Evolutionary conservation across 1,284 basidiomycete genomes (phyloP).

Genomic region (Ceratobasidium sp.): DNA sequence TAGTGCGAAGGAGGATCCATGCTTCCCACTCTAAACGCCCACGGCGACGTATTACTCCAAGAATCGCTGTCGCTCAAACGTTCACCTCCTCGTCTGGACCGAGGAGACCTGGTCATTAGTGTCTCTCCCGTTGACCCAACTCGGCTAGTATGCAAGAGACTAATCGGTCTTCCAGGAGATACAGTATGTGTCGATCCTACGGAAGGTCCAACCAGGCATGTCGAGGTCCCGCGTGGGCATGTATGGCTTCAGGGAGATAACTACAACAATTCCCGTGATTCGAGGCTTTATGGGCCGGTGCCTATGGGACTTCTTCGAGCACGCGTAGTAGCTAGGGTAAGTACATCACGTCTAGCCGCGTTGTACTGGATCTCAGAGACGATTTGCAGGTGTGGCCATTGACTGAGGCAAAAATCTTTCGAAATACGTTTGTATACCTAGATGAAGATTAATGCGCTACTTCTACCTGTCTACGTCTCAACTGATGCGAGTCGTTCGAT

Average conservation of each 20-base stretch:
- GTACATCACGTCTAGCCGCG: not conserved
- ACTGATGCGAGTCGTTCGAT: not conserved
- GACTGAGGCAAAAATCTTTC: slow-evolving; percentile 60
- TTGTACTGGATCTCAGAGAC: slow-evolving; percentile 16
- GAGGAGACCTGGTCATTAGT: slow-evolving; percentile 87
- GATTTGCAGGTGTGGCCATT: slow-evolving; percentile 68
- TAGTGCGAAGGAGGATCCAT: slow-evolving; percentile 81
- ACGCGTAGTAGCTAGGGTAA: slow-evolving; percentile 80
- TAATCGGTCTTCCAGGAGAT: slow-evolving; percentile 93
- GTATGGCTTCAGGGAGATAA: slow-evolving; percentile 98
- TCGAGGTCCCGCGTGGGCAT: slow-evolving; percentile 83
- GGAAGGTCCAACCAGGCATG: slow-evolving; percentile 64
- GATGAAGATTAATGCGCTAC: slow-evolving; percentile 51
- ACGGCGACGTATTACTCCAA: slow-evolving; percentile 74
- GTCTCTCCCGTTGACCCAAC: slow-evolving; percentile 79
- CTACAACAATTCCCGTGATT: slow-evolving; percentile 84
- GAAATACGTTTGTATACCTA: slow-evolving; percentile 63
- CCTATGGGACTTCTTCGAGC: slow-evolving; percentile 85
- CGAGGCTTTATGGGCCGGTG: slow-evolving; percentile 91
- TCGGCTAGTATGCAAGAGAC: slow-evolving; percentile 87
- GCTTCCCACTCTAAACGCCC: slow-evolving; percentile 80
- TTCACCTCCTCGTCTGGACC: slow-evolving; percentile 65
- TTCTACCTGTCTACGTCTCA: too few species aligned
- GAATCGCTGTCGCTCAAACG: slow-evolving; percentile 69
- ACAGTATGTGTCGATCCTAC: slow-evolving; percentile 85